These are phyloP conservation scores for Coemansia sp. DNA, from an alignment of 192 early-diverging fungal genomes.

Conservation along the genomic window DNA sequence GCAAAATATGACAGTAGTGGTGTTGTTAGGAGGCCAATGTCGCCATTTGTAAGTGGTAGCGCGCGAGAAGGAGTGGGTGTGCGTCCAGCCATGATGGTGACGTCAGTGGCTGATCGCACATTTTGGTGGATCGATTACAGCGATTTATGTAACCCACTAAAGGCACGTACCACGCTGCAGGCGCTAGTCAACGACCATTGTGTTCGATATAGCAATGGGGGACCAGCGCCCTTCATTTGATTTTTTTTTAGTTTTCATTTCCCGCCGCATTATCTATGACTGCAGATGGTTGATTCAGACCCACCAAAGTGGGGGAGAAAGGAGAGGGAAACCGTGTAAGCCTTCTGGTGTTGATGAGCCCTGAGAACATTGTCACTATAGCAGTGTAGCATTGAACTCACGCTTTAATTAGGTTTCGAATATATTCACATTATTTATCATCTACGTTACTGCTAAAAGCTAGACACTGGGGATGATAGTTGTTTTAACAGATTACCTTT, in stretches of 20 bases:
- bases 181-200: slow-evolving; percentile 13
- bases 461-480: background rate
- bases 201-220: background rate
- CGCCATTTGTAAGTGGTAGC: slow-evolving; percentile 9
- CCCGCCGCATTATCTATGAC: background rate
- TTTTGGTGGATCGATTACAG: slow-evolving; percentile 55
- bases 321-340: background rate
- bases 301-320: too few species aligned
- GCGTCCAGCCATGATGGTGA: background rate
- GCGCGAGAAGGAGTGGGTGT: background rate
- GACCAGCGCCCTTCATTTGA: too few species aligned
- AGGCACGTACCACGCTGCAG: slow-evolving; percentile 24
- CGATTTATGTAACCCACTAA: slow-evolving; percentile 38
- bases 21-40: slow-evolving; percentile 3
- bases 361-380: background rate
- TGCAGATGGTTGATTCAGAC: background rate
- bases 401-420: background rate
- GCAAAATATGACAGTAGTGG: background rate
- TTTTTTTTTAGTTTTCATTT: background rate
- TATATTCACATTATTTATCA: background rate
- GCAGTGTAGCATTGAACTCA: background rate
- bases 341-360: background rate
- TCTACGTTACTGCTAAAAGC: background rate
- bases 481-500: background rate
- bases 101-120: slow-evolving; percentile 1